phyloP scores from a whole-genome alignment of 2,329 filamentous ascomycete species.

The Pseudogymnoascus verrucosus region DNA sequence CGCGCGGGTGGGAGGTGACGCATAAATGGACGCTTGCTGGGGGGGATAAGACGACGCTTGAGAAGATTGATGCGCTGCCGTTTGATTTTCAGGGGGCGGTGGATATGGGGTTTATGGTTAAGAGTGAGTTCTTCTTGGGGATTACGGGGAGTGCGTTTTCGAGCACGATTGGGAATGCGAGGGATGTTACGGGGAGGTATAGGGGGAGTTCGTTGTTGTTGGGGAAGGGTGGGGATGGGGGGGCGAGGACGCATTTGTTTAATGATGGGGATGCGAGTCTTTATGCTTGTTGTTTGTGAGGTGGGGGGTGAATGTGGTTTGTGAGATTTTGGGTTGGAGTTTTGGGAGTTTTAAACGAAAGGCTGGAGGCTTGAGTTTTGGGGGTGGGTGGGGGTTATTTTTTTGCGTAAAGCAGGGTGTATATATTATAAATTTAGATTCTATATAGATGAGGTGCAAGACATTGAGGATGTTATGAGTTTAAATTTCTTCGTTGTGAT shows the following conservation, averaged over 20 bases:
- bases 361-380: background rate
- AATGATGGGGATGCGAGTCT: conserved; percentile 26
- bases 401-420: background rate
- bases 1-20: conserved; percentile 29
- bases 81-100: conserved; percentile 32
- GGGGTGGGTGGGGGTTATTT: background rate
- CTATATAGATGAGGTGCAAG: background rate
- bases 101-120: conserved; percentile 29
- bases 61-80: conserved; percentile 23
- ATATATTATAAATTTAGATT: background rate
- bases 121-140: conserved; percentile 28
- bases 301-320: conserved; percentile 8
- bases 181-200: conserved; percentile 29
- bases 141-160: conserved; percentile 30
- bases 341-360: background rate
- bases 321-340: background rate
- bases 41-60: conserved; percentile 16
- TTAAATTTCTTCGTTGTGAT: background rate
- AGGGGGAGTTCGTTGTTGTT: conserved; percentile 27
- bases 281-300: conserved; percentile 29
- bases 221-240: conserved; percentile 21
- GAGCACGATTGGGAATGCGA: conserved; percentile 26
- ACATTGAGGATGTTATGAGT: background rate
- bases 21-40: conserved; percentile 28
- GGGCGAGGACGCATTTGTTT: conserved; percentile 28